Evolutionary conservation across 169 alveolate species (phyloP), one percentile per base, ranked within the genome.

Genomic region (Perkinsus marinus): DNA sequence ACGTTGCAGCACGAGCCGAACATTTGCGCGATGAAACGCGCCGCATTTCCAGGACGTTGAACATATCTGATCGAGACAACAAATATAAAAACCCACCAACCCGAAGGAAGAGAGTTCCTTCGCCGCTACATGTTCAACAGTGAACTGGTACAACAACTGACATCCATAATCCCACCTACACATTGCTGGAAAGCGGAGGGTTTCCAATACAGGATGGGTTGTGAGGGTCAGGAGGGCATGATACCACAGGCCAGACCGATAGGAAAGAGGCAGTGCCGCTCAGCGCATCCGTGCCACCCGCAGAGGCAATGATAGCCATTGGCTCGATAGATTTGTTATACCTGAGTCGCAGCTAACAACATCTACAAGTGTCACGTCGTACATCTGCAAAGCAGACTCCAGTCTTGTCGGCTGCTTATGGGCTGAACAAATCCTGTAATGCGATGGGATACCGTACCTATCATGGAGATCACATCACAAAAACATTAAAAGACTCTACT

Each of bases 241-340:
- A 57, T 38, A 91, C 91, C 39, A 89, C 93, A 16, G 93, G 93
- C 89, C 39, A 91, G 37, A 39, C 39, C 41, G 92, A 19, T 37
- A 39, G 93, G 79, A 39, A 91, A 10, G 89, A 30, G 36, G 90
- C 91, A 17, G 93, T 91, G 5, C 93, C 93, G 7, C 69, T 38
- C 68, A 91, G 36, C 47, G 93, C 93, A 39, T 91, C 93, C 9
- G 93, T 91, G 36, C 93, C 93, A 30, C 93, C 93, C 9, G 93
- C 93, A 79, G 92, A 91, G 34, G 92, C 90, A 16, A 91, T 68
- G 0, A 91, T 57, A n/a, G 89, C 37, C 39, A 90, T 30, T 37
- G 89, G 68, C 89, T 68, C 47, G 69, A 10, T 46, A 2, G 91
- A 57, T 5, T 22, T 26, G 79, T 92, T 92, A 68, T 90, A 89